Conservation (phyloP, 2,329 filamentous ascomycete genomes). For the Diaporthe citri region DNA sequence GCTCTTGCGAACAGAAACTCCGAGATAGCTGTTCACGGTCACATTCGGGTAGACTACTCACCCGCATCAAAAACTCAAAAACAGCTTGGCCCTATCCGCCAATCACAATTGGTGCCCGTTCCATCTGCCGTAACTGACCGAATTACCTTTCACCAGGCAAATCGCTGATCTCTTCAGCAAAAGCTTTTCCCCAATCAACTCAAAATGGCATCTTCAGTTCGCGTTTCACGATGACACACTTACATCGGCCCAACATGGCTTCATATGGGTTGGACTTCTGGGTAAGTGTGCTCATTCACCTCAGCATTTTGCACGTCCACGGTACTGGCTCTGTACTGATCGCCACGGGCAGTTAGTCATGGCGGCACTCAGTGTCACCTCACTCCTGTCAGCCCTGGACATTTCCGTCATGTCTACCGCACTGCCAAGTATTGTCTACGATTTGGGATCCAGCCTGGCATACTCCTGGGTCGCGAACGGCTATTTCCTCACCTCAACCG, state of each 20-base stretch:
- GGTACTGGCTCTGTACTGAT: background rate
- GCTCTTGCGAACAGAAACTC: background rate
- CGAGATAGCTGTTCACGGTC: background rate
- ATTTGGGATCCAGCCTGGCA: conserved; percentile 33
- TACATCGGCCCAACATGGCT: background rate
- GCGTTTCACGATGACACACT: background rate
- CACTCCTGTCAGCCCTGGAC: conserved; percentile 43
- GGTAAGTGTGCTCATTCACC: background rate
- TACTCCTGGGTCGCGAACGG: conserved; percentile 45
- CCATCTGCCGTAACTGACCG: background rate
- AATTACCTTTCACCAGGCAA: background rate
- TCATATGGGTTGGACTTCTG: background rate
- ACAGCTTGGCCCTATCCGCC: background rate
- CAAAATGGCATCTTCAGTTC: background rate
- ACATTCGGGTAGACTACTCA: background rate
- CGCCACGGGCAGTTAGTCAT: conserved; percentile 25
- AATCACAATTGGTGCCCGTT: background rate
- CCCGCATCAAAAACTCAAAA: background rate
- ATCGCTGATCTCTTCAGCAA: background rate
- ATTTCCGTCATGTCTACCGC: conserved; percentile 43
- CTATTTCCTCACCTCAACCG: conserved; percentile 46
- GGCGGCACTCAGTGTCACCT: conserved; percentile 40
- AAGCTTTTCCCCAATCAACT: background rate
- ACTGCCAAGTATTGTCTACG: conserved; percentile 42
- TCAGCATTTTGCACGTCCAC: background rate